Percentiles rank a stretch among this genome's conserved stretches.
Evolutionary conservation across 192 early-diverging fungal genomes (phyloP).

Genomic region (Allomyces macrogynus): DNA sequence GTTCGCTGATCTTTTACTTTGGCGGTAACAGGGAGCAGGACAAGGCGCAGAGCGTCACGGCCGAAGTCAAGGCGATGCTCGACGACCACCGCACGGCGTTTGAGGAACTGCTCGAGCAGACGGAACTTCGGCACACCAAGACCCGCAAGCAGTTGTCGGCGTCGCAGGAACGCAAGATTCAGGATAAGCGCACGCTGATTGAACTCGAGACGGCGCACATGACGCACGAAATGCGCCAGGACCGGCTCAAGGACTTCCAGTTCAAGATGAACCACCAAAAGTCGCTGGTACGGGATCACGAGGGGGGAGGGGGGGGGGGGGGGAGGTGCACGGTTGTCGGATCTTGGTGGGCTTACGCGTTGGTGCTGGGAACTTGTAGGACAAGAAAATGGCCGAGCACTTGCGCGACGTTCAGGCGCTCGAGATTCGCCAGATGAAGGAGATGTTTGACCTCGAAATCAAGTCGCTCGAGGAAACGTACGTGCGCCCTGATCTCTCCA

Average conservation of each 20-base stretch:
- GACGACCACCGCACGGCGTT: slow-evolving; percentile 5
- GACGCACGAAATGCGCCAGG: not conserved
- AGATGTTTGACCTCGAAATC: slow-evolving; percentile 12
- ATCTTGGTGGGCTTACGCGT: too few relatives aligned
- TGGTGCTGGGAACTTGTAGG: not conserved
- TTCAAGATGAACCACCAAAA: slow-evolving; percentile 1
- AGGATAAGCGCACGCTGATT: slow-evolving; percentile 4
- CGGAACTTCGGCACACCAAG: slow-evolving; percentile 13
- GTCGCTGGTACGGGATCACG: not conserved
- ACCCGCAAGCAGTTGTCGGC: slow-evolving; percentile 9
- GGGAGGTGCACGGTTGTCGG: too few relatives aligned
- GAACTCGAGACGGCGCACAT: slow-evolving; percentile 8
- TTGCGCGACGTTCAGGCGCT: slow-evolving; percentile 18
- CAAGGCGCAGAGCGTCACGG: not conserved
- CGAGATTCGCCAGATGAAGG: slow-evolving; percentile 15
- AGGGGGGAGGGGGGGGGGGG: too few relatives aligned
- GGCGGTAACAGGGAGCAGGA: not conserved
- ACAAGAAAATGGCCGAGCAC: slow-evolving; percentile 14
- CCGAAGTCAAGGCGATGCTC: not conserved
- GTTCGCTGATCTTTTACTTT: too few relatives aligned
- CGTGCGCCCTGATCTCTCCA: not conserved
- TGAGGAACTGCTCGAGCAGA: slow-evolving; percentile 8
- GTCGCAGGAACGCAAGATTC: slow-evolving; percentile 7
- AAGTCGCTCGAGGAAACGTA: slow-evolving; percentile 8
- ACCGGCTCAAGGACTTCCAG: not conserved